Evolutionary conservation across 306 rosid genomes (phyloP).

Genomic region (Begonia loranthoides): DNA sequence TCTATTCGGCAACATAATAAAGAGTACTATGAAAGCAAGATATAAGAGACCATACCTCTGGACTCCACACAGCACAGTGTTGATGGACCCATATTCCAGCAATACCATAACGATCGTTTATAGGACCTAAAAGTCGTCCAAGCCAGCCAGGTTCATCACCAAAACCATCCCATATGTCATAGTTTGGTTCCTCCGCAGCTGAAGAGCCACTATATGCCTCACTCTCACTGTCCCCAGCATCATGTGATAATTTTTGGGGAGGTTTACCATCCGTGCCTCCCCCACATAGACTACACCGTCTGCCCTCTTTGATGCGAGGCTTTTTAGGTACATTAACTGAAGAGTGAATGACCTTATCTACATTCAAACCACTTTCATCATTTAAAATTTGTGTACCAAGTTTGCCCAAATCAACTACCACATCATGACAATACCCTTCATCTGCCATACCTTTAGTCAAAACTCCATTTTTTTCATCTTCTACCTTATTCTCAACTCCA

Average conservation of each 20-base stretch:
- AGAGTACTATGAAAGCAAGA: neutral
- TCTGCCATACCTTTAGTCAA: slow-evolving; percentile 21
- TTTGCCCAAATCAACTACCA: slow-evolving; percentile 13
- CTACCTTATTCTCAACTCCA: slow-evolving; percentile 28
- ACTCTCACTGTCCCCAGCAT: slow-evolving; percentile 67
- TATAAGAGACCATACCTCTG: slow-evolving; percentile 45
- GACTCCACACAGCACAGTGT: slow-evolving; percentile 99
- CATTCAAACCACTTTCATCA: slow-evolving; percentile 17
- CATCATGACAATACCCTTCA: slow-evolving; percentile 26
- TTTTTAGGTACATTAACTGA: slow-evolving; percentile 22
- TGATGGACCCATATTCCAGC: slow-evolving; percentile 99
- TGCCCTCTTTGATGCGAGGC: slow-evolving; percentile 61
- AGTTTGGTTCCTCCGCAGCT: slow-evolving; percentile 67
- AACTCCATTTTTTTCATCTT: slow-evolving; percentile 21
- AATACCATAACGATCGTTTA: slow-evolving; percentile 80
- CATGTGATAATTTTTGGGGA: slow-evolving; percentile 59
- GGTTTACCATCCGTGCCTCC: slow-evolving; percentile 87
- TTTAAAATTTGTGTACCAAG: slow-evolving; percentile 20
- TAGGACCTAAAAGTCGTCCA: slow-evolving; percentile 90
- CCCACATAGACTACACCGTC: slow-evolving; percentile 92
- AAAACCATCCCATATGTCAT: slow-evolving; percentile 92
- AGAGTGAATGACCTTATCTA: slow-evolving; percentile 19
- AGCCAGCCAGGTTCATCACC: slow-evolving; percentile 94
- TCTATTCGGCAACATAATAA: too few species aligned
- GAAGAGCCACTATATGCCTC: slow-evolving; percentile 78